Percentiles rank a stretch among this genome's conserved stretches.
Evolutionary conservation across 176 grass and related monocot genomes (phyloP).

Genomic region (Aegilops bicornis): DNA sequence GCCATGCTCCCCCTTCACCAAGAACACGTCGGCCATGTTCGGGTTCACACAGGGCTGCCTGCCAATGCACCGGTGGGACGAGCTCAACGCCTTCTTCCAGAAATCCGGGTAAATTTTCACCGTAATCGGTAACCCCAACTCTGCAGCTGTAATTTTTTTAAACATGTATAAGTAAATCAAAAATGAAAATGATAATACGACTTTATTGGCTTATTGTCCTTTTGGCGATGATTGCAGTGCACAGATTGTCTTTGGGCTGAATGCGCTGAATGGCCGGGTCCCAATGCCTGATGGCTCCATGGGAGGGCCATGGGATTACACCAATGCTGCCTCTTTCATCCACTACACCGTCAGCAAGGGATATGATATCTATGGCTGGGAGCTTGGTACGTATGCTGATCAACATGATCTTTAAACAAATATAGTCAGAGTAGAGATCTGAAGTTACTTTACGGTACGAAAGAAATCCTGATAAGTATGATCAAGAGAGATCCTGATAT

Average conservation of each 20-base stretch:
- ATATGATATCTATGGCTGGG: conserved; percentile 80
- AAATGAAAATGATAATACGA: background rate
- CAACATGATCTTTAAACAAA: background rate
- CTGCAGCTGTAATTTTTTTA: background rate
- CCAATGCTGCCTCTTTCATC: conserved; percentile 71
- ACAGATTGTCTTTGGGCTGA: conserved; percentile 63
- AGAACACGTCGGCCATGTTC: conserved; percentile 72
- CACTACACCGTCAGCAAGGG: conserved; percentile 59
- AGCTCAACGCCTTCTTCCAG: conserved; percentile 78
- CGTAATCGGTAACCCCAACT: background rate
- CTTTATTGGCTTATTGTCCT: background rate
- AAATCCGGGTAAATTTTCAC: conserved; percentile 64
- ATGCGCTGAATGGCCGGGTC: conserved; percentile 74
- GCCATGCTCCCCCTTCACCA: conserved; percentile 57
- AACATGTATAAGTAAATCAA: background rate
- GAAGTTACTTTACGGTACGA: conserved; percentile 18
- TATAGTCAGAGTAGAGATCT: background rate
- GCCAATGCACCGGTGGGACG: conserved; percentile 86
- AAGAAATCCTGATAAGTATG: background rate
- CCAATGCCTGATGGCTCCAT: conserved; percentile 62
- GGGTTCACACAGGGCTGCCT: conserved; percentile 79
- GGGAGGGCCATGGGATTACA: conserved; percentile 83
- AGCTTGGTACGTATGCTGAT: conserved; percentile 70
- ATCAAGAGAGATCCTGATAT: background rate
- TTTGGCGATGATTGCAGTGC: conserved; percentile 41